phyloP scores from a whole-genome alignment of 495 filamentous ascomycete species.

The Neurospora discreta region DNA sequence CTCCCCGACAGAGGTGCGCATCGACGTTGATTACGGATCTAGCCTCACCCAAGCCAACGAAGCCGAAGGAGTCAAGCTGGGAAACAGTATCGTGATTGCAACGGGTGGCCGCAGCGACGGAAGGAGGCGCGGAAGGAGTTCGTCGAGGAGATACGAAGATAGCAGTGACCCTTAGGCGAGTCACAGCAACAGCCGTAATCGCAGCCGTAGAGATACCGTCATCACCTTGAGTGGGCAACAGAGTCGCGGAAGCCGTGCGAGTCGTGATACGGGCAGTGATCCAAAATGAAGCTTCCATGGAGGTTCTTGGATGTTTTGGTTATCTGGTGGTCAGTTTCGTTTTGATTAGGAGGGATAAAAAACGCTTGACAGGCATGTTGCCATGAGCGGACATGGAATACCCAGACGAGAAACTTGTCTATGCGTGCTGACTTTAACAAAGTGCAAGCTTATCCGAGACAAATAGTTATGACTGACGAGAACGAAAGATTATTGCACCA shows the following conservation, averaged over 20 bases:
- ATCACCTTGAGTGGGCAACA: background rate
- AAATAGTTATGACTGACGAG: background rate
- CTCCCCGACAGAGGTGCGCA: slow-evolving; percentile 11
- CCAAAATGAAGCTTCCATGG: background rate
- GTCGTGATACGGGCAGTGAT: background rate
- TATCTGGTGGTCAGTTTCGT: background rate
- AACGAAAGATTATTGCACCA: too few species aligned
- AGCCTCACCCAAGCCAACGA: slow-evolving; percentile 8
- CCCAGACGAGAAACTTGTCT: background rate
- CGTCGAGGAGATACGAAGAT: slow-evolving; percentile 2
- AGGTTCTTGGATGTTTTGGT: background rate
- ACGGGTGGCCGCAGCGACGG: background rate
- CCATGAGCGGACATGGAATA: background rate
- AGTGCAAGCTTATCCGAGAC: background rate
- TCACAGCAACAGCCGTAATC: background rate
- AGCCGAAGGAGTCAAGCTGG: slow-evolving; percentile 5
- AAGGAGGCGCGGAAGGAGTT: background rate
- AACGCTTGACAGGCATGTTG: background rate
- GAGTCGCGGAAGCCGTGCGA: background rate
- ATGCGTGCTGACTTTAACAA: background rate
- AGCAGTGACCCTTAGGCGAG: background rate
- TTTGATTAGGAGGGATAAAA: background rate
- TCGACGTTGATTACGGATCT: slow-evolving; percentile 13
- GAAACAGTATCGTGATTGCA: slow-evolving; percentile 13
- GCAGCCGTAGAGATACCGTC: background rate